Evolutionary conservation across 306 rosid genomes (phyloP).

Genomic region (Fragaria ananassa): DNA sequence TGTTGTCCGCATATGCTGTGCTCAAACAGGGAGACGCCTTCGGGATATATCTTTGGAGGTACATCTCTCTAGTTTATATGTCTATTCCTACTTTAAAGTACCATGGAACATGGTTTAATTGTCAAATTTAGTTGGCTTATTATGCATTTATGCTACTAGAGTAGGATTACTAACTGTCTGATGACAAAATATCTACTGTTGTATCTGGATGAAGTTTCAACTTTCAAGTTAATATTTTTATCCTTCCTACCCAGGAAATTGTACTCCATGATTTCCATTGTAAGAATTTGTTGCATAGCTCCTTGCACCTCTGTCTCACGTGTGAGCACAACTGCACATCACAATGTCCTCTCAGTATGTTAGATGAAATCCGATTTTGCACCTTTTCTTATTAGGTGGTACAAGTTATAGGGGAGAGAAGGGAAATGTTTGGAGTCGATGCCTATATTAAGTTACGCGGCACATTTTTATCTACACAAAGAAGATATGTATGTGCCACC

Average conservation of each 20-base stretch:
- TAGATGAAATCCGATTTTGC: neutral
- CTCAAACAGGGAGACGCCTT: constrained; percentile 81
- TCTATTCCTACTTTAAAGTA: neutral
- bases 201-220: neutral
- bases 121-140: neutral
- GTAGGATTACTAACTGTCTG: neutral
- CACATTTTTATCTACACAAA: neutral
- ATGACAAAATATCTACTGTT: constrained; percentile 1
- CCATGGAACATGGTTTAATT: neutral
- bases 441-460: neutral
- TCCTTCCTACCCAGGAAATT: neutral
- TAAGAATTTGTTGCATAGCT: neutral
- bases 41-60: constrained; percentile 81
- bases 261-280: neutral
- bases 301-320: neutral
- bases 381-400: neutral
- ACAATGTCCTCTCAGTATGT: neutral
- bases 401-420: neutral
- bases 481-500: neutral
- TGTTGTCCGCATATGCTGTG: constrained; percentile 72
- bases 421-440: neutral
- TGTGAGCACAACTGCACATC: neutral
- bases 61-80: constrained; percentile 19
- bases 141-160: neutral
- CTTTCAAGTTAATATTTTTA: neutral